Conservation (phyloP, 805 yeast genomes). For the Metschnikowia arizonensis region DNA sequence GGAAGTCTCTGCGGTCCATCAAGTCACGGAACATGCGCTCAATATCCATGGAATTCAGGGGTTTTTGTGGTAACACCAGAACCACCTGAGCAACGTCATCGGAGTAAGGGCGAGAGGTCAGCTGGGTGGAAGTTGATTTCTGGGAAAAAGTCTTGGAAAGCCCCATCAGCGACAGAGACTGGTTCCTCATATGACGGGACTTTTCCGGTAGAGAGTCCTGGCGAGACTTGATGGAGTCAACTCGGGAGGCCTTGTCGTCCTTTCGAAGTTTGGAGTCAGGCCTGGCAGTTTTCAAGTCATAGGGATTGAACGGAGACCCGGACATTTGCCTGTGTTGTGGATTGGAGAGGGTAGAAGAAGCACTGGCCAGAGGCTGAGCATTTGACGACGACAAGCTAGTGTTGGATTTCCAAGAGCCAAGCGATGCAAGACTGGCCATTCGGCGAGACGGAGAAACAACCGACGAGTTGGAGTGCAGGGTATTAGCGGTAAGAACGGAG, state of each 20-base stretch:
- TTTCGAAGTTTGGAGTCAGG: conserved; percentile 6
- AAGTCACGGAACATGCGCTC: conserved; percentile 73
- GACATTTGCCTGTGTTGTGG: background rate
- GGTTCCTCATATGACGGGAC: conserved; percentile 8
- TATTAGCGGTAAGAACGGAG: conserved; percentile 19
- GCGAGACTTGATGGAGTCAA: conserved; percentile 7
- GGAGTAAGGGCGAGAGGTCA: conserved; percentile 10
- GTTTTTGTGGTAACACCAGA: conserved; percentile 52
- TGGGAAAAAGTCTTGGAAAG: background rate
- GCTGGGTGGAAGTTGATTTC: background rate
- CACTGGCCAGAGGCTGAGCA: conserved; percentile 21
- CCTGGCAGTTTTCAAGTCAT: conserved; percentile 24
- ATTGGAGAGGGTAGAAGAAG: background rate
- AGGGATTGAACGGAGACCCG: conserved; percentile 34
- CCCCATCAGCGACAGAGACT: conserved; percentile 9
- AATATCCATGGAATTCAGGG: conserved; percentile 59
- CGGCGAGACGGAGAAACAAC: conserved; percentile 6
- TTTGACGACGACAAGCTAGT: conserved; percentile 7
- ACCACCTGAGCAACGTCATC: conserved; percentile 15
- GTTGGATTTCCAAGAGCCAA: conserved; percentile 8
- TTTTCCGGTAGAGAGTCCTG: conserved; percentile 4
- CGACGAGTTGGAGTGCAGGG: conserved; percentile 4
- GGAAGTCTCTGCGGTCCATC: conserved; percentile 80
- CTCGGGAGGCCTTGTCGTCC: conserved; percentile 7
- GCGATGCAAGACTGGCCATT: conserved; percentile 9